These are phyloP conservation scores for Schizothecium vesticola DNA, from an alignment of 495 filamentous ascomycete genomes.

Conservation along the genomic window DNA sequence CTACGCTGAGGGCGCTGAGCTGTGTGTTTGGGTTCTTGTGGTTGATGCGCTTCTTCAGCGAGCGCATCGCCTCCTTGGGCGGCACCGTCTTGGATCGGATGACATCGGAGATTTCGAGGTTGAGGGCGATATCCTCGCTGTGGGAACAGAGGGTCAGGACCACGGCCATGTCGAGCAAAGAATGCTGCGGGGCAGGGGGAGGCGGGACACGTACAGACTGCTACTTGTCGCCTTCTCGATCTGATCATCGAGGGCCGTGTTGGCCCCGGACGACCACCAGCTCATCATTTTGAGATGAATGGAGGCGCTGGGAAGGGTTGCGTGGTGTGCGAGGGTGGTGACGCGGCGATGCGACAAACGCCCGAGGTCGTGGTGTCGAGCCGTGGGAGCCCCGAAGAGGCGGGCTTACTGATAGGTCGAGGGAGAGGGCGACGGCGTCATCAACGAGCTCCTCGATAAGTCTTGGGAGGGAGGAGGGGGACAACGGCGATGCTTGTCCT, in stretches of 20 bases:
- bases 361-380: not conserved
- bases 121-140: constrained; percentile 93
- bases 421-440: not conserved
- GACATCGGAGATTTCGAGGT: constrained; percentile 93
- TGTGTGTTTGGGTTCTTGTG: constrained; percentile 97
- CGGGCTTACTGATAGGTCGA: not conserved
- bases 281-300: constrained; percentile 58
- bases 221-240: constrained; percentile 91
- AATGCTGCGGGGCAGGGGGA: not conserved
- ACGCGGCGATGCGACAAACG: constrained; percentile 4
- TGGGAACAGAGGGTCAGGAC: constrained; percentile 15
- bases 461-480: not conserved
- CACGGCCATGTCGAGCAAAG: constrained; percentile 2
- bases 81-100: constrained; percentile 95
- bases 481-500: not conserved
- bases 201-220: constrained; percentile 61
- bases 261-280: constrained; percentile 77
- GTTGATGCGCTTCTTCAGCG: constrained; percentile 85
- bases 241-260: constrained; percentile 88
- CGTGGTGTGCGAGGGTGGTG: not conserved
- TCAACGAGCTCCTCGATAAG: not conserved
- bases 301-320: not conserved
- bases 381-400: not conserved
- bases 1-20: constrained; percentile 82
- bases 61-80: constrained; percentile 95